These are phyloP conservation scores for Mycoemilia scoparia DNA, from an alignment of 192 early-diverging fungal genomes.

Conservation along the genomic window DNA sequence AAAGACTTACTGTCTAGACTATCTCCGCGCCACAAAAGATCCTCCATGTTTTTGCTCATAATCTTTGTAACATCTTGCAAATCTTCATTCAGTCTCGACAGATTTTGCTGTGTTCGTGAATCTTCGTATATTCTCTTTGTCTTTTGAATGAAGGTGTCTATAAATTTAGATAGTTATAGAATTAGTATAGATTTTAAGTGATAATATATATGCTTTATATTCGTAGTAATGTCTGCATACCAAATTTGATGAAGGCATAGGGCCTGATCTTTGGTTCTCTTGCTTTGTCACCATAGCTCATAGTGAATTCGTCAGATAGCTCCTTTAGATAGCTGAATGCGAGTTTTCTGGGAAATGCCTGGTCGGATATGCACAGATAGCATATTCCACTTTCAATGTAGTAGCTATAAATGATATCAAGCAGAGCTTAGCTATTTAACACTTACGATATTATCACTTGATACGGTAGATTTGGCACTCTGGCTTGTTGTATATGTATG, in stretches of 20 bases:
- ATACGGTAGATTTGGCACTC: background rate
- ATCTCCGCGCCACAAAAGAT: constrained; percentile 80
- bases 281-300: constrained; percentile 81
- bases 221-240: too few relatives aligned
- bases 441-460: background rate
- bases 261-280: constrained; percentile 66
- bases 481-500: background rate
- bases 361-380: constrained; percentile 88
- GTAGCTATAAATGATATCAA: too few relatives aligned
- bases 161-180: too few relatives aligned
- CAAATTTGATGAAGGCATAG: constrained; percentile 95
- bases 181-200: constrained; percentile 6
- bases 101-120: constrained; percentile 75
- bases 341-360: constrained; percentile 74
- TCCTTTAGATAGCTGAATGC: constrained; percentile 94
- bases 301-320: constrained; percentile 81
- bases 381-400: constrained; percentile 85
- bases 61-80: constrained; percentile 90
- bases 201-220: background rate
- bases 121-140: constrained; percentile 93
- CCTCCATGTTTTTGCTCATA: constrained; percentile 97
- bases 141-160: constrained; percentile 98
- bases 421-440: background rate
- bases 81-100: constrained; percentile 89
- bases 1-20: constrained; percentile 60